phyloP scores from a whole-genome alignment of 2,329 filamentous ascomycete species.

The Coniosporium tulheliwenetii region DNA sequence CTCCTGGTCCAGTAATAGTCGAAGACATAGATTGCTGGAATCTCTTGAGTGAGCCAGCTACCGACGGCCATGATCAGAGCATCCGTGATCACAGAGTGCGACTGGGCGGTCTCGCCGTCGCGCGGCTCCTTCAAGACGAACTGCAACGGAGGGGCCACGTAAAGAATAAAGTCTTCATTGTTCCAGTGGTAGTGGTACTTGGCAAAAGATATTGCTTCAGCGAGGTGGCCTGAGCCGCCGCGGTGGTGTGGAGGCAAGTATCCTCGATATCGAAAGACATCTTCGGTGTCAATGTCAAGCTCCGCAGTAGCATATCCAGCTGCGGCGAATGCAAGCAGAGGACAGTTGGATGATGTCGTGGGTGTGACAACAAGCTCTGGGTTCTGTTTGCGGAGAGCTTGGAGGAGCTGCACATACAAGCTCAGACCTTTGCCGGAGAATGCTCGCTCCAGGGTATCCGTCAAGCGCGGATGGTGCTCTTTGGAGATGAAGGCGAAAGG shows the following conservation, averaged over 20 bases:
- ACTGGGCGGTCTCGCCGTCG: slow-evolving; percentile 14
- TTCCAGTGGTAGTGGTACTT: slow-evolving; percentile 23
- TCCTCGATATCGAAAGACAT: slow-evolving; percentile 20
- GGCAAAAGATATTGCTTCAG: slow-evolving; percentile 22
- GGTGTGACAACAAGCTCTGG: slow-evolving; percentile 22
- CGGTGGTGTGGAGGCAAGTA: slow-evolving; percentile 16
- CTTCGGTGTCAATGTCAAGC: slow-evolving; percentile 21
- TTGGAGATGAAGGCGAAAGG: background rate
- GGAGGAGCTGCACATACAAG: slow-evolving; percentile 16
- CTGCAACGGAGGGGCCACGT: slow-evolving; percentile 17
- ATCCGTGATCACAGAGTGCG: slow-evolving; percentile 20
- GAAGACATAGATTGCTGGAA: slow-evolving; percentile 27
- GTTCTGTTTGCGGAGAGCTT: slow-evolving; percentile 18
- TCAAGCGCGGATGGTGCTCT: background rate
- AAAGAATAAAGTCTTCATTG: slow-evolving; percentile 23
- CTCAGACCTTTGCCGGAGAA: background rate
- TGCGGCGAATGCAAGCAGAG: slow-evolving; percentile 24
- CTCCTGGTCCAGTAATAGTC: slow-evolving; percentile 25
- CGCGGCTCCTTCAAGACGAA: slow-evolving; percentile 24
- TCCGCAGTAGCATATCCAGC: slow-evolving; percentile 23
- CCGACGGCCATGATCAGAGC: slow-evolving; percentile 21
- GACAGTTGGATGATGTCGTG: slow-evolving; percentile 19
- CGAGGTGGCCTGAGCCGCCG: slow-evolving; percentile 16
- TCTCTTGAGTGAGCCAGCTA: slow-evolving; percentile 19
- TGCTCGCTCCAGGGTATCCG: background rate